Conservation (phyloP, 805 yeast species). For the Pichia deserticola region DNA sequence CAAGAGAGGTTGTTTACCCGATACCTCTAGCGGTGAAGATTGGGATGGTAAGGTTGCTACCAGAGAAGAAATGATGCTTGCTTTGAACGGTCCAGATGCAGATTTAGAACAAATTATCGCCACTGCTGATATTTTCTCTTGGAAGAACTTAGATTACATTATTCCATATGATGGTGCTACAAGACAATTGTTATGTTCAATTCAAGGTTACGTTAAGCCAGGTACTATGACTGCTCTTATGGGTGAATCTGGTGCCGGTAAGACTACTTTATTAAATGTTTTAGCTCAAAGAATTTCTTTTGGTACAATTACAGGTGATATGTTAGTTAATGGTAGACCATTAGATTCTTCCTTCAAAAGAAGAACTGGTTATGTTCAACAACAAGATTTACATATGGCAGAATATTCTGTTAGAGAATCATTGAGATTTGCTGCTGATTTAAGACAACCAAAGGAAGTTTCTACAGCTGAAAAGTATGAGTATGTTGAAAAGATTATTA, state of each 20-base stretch:
- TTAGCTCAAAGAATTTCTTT: constrained; percentile 43
- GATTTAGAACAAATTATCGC: constrained; percentile 21
- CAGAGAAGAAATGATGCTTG: constrained; percentile 19
- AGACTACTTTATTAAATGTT: constrained; percentile 49
- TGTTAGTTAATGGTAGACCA: constrained; percentile 46
- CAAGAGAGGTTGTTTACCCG: constrained; percentile 22
- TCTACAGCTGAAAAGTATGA: constrained; percentile 35
- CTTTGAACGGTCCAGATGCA: constrained; percentile 23
- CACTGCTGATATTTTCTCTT: constrained; percentile 46
- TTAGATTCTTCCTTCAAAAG: constrained; percentile 43
- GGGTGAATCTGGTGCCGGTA: constrained; percentile 66
- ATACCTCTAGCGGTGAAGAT: constrained; percentile 25
- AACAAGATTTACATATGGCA: constrained; percentile 45
- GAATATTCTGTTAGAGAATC: constrained; percentile 46
- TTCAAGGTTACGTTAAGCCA: constrained; percentile 41
- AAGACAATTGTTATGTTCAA: constrained; percentile 35
- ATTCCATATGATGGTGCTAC: constrained; percentile 41
- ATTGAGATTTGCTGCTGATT: constrained; percentile 39
- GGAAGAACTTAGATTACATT: constrained; percentile 56
- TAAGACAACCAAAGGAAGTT: constrained; percentile 40
- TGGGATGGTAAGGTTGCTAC: constrained; percentile 33
- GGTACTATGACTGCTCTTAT: constrained; percentile 54
- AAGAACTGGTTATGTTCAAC: constrained; percentile 51
- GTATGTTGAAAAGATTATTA: constrained; percentile 36
- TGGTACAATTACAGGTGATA: constrained; percentile 53